A percentile compares a stretch with the other conserved stretches of the same genome.
Conservation (phyloP, 2,329 filamentous ascomycete species). For the Cladophialophora chaetospira region DNA sequence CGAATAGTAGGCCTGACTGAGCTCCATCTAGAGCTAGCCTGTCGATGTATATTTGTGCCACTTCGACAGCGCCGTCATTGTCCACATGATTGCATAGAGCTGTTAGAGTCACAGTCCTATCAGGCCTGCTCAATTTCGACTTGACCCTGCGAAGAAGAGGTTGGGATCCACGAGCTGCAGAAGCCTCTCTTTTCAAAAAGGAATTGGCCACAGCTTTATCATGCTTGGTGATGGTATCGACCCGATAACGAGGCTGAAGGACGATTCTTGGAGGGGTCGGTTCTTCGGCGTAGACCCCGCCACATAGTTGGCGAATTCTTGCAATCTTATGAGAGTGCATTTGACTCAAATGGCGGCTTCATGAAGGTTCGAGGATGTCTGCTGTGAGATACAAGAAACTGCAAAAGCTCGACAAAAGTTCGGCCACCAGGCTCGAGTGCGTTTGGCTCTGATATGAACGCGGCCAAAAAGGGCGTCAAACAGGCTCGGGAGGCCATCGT, state of each 20-base stretch:
- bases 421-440: neutral
- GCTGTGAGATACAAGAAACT: neutral
- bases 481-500: neutral
- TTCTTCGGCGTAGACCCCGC: slow-evolving; percentile 2
- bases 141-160: slow-evolving; percentile 13
- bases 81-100: slow-evolving; percentile 15
- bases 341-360: neutral
- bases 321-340: slow-evolving; percentile 8
- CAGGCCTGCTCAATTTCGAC: slow-evolving; percentile 11
- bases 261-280: slow-evolving; percentile 3
- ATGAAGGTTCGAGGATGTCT: neutral
- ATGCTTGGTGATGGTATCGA: slow-evolving; percentile 11
- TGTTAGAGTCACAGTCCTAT: slow-evolving; percentile 8
- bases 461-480: neutral
- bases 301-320: slow-evolving; percentile 7
- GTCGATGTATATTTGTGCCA: slow-evolving; percentile 17
- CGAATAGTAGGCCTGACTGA: neutral
- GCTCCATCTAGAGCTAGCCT: slow-evolving; percentile 5
- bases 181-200: slow-evolving; percentile 9
- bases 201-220: slow-evolving; percentile 17
- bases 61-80: slow-evolving; percentile 9
- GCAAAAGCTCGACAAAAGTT: neutral
- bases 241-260: slow-evolving; percentile 15
- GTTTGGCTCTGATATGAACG: neutral
- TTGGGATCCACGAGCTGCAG: slow-evolving; percentile 7